Evolutionary conservation across 371 early-diverging fungal species (phyloP).

Genomic region (Lichtheimia ornata): DNA sequence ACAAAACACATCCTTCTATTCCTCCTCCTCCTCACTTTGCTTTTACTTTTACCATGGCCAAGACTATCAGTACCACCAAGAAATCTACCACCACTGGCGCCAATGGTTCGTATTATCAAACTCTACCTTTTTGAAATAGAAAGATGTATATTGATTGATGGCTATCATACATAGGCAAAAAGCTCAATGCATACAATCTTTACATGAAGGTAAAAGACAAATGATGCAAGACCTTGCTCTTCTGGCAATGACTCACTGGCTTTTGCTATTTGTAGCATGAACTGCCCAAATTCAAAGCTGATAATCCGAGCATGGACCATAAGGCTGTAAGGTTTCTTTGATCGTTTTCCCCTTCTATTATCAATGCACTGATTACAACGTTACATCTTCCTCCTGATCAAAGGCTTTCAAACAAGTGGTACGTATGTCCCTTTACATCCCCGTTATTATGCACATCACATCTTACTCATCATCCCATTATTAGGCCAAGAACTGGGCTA

Average conservation of each 20-base stretch:
- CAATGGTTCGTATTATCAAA: not conserved
- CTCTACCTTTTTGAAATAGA: not conserved
- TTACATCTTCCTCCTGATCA: too few relatives aligned
- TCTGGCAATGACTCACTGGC: not conserved
- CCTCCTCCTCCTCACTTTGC: constrained; percentile 11
- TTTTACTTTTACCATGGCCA: constrained; percentile 20
- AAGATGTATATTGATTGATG: too few relatives aligned
- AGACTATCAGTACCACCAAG: constrained; percentile 16
- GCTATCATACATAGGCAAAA: constrained; percentile 9
- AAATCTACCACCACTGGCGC: not conserved
- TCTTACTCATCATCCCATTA: not conserved
- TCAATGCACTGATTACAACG: too few relatives aligned
- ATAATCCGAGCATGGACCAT: constrained; percentile 58
- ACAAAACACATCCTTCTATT: constrained; percentile 11
- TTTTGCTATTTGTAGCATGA: constrained; percentile 40
- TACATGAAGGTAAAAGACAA: constrained; percentile 60
- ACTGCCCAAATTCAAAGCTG: constrained; percentile 64
- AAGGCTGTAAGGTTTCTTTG: constrained; percentile 46
- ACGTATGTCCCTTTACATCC: too few relatives aligned
- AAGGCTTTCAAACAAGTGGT: too few relatives aligned
- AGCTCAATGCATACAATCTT: constrained; percentile 58
- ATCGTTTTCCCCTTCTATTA: not conserved
- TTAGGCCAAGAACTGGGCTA: constrained; percentile 45
- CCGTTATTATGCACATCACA: too few relatives aligned
- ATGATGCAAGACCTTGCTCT: not conserved